phyloP scores from a whole-genome alignment of 805 yeast genomes.

The Candida arabinofermentans region DNA sequence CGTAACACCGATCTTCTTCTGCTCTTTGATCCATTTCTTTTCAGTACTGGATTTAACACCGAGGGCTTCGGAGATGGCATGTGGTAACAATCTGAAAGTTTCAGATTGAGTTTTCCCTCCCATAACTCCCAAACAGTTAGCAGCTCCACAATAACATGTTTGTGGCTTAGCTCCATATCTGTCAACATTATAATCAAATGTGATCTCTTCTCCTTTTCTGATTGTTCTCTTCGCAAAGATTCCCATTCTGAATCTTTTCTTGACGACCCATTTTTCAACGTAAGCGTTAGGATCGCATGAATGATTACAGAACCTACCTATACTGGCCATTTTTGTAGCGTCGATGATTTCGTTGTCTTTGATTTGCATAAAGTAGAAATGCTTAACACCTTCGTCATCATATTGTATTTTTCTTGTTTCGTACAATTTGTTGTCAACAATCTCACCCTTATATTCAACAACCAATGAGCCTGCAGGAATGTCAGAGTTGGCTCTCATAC shows the following conservation, averaged over 20 bases:
- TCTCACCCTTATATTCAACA: constrained; percentile 93
- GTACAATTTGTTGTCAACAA: constrained; percentile 76
- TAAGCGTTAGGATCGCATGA: constrained; percentile 93
- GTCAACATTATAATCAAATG: constrained; percentile 92
- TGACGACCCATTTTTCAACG: constrained; percentile 97
- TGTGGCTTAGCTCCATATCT: constrained; percentile 94
- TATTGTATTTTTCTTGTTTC: constrained; percentile 70
- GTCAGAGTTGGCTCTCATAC: constrained; percentile 65
- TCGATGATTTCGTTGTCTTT: constrained; percentile 91
- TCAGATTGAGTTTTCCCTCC: constrained; percentile 98
- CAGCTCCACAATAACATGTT: constrained; percentile 90
- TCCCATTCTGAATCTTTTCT: constrained; percentile 88
- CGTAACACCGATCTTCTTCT: constrained; percentile 43
- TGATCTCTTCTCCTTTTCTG: constrained; percentile 77
- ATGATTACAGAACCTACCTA: constrained; percentile 92
- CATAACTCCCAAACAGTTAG: constrained; percentile 86
- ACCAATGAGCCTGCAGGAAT: constrained; percentile 67
- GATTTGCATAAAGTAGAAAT: constrained; percentile 94
- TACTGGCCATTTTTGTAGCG: constrained; percentile 84
- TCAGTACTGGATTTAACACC: constrained; percentile 70
- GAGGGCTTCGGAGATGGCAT: constrained; percentile 76
- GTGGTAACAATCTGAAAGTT: constrained; percentile 80
- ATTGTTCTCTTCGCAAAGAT: constrained; percentile 81
- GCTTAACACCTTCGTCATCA: constrained; percentile 64
- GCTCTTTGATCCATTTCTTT: constrained; percentile 64